phyloP scores from a whole-genome alignment of 495 filamentous ascomycete species.

The Podospora fimiseda region DNA sequence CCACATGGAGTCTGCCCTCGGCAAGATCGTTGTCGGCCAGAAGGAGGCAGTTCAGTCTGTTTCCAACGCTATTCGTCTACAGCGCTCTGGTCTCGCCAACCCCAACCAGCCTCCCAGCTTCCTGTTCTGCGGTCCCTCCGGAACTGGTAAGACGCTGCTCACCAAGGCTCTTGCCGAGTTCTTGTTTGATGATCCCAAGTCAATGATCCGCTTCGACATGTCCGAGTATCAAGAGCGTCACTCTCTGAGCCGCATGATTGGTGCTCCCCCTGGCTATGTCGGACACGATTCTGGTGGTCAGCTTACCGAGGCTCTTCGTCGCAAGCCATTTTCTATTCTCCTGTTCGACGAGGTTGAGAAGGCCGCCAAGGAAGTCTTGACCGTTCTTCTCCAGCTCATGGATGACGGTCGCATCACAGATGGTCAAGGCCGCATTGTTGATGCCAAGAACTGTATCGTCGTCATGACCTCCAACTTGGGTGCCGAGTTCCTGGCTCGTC shows the following conservation, averaged over 20 bases:
- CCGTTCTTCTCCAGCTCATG: conserved; percentile 95
- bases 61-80: conserved; percentile 90
- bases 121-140: conserved; percentile 96
- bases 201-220: conserved; percentile 99
- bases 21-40: conserved; percentile 83
- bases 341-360: conserved; percentile 98
- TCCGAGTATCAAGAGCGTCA: conserved; percentile 98
- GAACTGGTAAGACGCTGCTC: conserved; percentile 94
- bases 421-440: conserved; percentile 88
- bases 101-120: conserved; percentile 96
- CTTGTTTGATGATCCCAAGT: conserved; percentile 92
- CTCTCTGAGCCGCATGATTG: conserved; percentile 93
- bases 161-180: conserved; percentile 97
- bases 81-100: conserved; percentile 87
- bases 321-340: conserved; percentile 93
- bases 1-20: conserved; percentile 82
- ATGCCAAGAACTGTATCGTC: conserved; percentile 96
- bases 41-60: conserved; percentile 91
- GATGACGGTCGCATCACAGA: conserved; percentile 98
- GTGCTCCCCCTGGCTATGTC: conserved; percentile 93
- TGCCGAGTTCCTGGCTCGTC: conserved; percentile 83
- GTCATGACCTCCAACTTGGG: conserved; percentile 98
- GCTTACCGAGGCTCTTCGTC: conserved; percentile 86
- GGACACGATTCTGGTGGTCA: conserved; percentile 95
- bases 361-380: conserved; percentile 94